Evolutionary conservation across 1,139 yeast species (phyloP).

Genomic region (Scheffersomyces insectosa): DNA sequence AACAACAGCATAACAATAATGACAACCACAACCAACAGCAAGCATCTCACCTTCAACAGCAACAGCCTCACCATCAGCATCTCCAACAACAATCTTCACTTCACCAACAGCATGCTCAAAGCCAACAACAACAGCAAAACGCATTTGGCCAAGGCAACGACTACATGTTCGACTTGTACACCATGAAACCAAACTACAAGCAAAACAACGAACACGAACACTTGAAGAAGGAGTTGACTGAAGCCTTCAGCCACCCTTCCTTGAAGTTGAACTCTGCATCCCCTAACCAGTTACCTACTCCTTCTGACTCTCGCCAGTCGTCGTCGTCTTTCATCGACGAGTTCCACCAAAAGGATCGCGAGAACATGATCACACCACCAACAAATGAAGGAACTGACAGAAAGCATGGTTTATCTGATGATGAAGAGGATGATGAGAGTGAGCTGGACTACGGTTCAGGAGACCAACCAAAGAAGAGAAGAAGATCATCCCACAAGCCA

Average conservation of each 20-base stretch:
- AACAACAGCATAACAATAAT: conserved; percentile 3
- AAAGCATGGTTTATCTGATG: conserved; percentile 8
- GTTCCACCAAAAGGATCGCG: conserved; percentile 4
- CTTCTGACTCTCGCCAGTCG: conserved; percentile 30
- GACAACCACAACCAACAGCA: conserved; percentile 4
- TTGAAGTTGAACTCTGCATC: conserved; percentile 7
- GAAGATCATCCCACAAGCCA: conserved; percentile 43
- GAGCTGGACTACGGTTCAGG: conserved; percentile 4
- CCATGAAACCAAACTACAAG: conserved; percentile 26
- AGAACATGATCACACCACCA: conserved; percentile 36
- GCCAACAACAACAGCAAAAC: conserved; percentile 2
- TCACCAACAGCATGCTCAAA: background rate
- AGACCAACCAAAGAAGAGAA: conserved; percentile 23
- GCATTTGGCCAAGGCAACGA: conserved; percentile 9
- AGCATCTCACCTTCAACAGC: background rate
- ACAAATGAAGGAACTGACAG: conserved; percentile 43
- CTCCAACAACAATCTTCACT: background rate
- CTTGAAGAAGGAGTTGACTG: conserved; percentile 33
- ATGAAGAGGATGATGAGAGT: conserved; percentile 14
- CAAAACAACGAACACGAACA: conserved; percentile 15
- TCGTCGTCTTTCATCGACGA: conserved; percentile 8
- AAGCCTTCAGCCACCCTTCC: conserved; percentile 40
- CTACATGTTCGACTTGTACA: conserved; percentile 30
- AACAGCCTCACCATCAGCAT: background rate
- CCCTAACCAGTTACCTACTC: conserved; percentile 32